Evolutionary conservation across 257 asterid species (phyloP), one percentile per base, ranked within the genome.

Genomic region (Plantago ovata): DNA sequence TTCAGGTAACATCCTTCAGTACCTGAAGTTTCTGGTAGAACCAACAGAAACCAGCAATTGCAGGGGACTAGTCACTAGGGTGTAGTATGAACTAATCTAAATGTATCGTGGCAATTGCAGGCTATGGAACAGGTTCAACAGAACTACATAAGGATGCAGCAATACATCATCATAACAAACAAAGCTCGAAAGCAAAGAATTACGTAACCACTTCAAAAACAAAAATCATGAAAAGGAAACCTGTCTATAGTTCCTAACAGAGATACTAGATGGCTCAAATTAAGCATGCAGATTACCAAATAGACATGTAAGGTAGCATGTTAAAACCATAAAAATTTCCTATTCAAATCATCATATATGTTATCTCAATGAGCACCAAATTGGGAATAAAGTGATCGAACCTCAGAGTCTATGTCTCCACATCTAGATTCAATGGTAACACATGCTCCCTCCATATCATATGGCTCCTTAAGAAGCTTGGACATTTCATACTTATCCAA

Each of bases 381-480:
- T 12, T 60, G 43, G 54, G 60, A 38, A 10, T 61, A 48, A 36
- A 18, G 10, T 1, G 6, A 13, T 19, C 60, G 21, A 64, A 78
- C 89, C 87, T 83, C 79, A 0, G 83, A 71, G 63, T 65, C 51
- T n/a, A 65, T 33, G 66, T 80, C 86, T 61, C 75, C 87, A 13
- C 24, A 20, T 76, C 78, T 79, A 57, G 95, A 69, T 75, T 79
- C 89, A 62, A 89, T 51, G 56, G 69, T 80, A 59, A 89, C 70
- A 69, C 90, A 85, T 42, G 95, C 96, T 71, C 96, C 96, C 70
- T 89, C 95, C 79, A 46, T 50, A 61, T 89, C 95, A 57, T 72
- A 81, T 21, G 89, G 86, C 69, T 78, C 89, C 70, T 79, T 78
- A 13, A 85, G 89, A 79, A 77, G 82, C 69, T 82, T 83, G 58